Evolutionary conservation across 768 basidiomycete genomes (phyloP), one percentile per base, ranked within the genome.

Genomic region (Saitozyma podzolica): DNA sequence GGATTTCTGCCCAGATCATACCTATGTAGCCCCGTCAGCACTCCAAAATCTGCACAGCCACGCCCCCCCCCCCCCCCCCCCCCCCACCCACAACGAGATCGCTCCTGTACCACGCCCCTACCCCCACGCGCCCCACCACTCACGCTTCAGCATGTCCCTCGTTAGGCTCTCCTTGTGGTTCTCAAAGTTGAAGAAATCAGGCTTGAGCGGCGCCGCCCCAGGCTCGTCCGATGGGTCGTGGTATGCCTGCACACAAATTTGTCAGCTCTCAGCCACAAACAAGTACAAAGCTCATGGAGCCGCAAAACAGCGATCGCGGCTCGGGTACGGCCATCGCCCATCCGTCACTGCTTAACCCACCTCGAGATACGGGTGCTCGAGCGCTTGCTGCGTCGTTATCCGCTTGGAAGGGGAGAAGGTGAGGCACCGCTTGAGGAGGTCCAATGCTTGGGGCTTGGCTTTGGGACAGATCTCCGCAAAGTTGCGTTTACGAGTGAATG

Each of bases 171-270:
- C 77, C 73, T 19, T 64, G 54, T 9, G 53, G 55, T 49, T 75
- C 66, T 56, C 80, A 78, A 82, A 82, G 60, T 78, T 65, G 73
- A 82, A 81, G 66, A 81, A 82, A 47, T 80, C 79, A 11, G 77
- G 67, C 16, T 75, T 75, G 37, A 82, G 70, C 2, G 78, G 73
- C 39, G 69, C 69, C 2, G 93, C 92, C 1, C 85, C 84, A 0
- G 94, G 93, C 75, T 96, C 93, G 74, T 97, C 93, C 11, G 86
- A 85, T 7, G 89, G 86, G 72, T 95, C 93, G 65, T 94, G 92
- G 70, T 93, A 92, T 0, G 90, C 87, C 89, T 90, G 64, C 17
- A 56, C 29, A 29, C 29, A 29, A 40, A 55, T 16, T 40, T 45
- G 49, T 10, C 40, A 48, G 54, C 29, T 41, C 19, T 47, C 14